Percentiles rank a stretch among this genome's conserved stretches.
phyloP scores from a whole-genome alignment of 1,284 basidiomycete genomes.

The Heterobasidion occidentale region DNA sequence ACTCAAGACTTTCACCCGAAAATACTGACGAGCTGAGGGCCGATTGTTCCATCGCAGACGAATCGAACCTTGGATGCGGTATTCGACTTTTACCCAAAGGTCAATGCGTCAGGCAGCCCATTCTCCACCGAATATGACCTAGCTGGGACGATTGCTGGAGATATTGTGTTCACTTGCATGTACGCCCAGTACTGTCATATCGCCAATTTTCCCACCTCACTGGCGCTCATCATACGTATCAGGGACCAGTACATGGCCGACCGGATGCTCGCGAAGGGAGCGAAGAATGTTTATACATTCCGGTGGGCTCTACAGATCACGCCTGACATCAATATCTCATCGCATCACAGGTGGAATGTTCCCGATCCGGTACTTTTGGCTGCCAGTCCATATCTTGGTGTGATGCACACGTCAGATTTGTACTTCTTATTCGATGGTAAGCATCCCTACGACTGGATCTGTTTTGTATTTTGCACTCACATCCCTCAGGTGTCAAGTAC shows the following conservation, averaged over 20 bases:
- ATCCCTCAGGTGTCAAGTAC: too few relatives aligned
- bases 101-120: constrained; percentile 24
- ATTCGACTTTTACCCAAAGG: constrained; percentile 30
- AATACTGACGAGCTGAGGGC: neutral
- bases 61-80: constrained; percentile 28
- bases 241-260: constrained; percentile 36
- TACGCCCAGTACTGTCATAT: constrained; percentile 13
- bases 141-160: constrained; percentile 32
- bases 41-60: constrained; percentile 17
- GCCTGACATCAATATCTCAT: neutral
- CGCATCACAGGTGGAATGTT: constrained; percentile 30
- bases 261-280: constrained; percentile 20
- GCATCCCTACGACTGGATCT: neutral
- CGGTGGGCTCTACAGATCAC: constrained; percentile 16
- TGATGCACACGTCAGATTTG: constrained; percentile 37
- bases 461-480: too few relatives aligned
- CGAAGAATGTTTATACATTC: constrained; percentile 27
- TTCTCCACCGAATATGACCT: constrained; percentile 34
- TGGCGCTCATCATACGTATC: neutral
- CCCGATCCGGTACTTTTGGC: constrained; percentile 32
- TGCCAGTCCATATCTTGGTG: constrained; percentile 28
- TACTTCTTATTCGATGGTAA: constrained; percentile 36
- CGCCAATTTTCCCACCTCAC: too few relatives aligned
- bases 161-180: constrained; percentile 39
- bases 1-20: neutral